phyloP scores from a whole-genome alignment of 2,329 filamentous ascomycete species.

The Colletotrichum sp. region DNA sequence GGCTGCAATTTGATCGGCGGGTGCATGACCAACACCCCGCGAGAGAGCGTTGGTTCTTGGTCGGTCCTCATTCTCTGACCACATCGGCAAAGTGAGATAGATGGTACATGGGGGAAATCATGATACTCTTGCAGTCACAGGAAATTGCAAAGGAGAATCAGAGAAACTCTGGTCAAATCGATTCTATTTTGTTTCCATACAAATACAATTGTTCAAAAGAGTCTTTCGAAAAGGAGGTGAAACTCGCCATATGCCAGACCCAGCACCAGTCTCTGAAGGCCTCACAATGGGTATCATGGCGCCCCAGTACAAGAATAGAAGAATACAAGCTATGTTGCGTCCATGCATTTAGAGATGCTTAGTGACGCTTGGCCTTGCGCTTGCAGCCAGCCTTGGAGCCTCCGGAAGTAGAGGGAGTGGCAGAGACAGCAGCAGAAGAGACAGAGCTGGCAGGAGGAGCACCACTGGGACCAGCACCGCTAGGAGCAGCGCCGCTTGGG shows the following conservation, averaged over 20 bases:
- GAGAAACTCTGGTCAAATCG: background rate
- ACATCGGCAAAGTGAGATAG: background rate
- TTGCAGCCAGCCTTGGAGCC: background rate
- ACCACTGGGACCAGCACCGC: background rate
- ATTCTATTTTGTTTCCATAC: background rate
- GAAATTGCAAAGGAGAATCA: rapidly evolving
- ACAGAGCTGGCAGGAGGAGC: background rate
- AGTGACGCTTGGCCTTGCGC: background rate
- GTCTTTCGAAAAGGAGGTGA: background rate
- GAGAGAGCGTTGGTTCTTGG: background rate
- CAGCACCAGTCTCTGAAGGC: background rate
- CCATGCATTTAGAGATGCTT: background rate
- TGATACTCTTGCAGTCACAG: background rate
- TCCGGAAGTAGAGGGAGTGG: background rate
- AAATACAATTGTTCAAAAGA: background rate
- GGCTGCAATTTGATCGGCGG: background rate
- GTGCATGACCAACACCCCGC: background rate
- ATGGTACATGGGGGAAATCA: background rate
- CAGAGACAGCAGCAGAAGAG: background rate
- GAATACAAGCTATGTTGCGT: background rate
- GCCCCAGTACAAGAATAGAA: background rate
- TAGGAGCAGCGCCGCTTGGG: background rate
- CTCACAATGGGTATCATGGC: background rate
- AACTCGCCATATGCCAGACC: background rate
- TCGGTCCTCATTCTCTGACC: background rate